Evolutionary conservation across 805 yeast genomes (phyloP).

Genomic region (Ogataea siamensis): DNA sequence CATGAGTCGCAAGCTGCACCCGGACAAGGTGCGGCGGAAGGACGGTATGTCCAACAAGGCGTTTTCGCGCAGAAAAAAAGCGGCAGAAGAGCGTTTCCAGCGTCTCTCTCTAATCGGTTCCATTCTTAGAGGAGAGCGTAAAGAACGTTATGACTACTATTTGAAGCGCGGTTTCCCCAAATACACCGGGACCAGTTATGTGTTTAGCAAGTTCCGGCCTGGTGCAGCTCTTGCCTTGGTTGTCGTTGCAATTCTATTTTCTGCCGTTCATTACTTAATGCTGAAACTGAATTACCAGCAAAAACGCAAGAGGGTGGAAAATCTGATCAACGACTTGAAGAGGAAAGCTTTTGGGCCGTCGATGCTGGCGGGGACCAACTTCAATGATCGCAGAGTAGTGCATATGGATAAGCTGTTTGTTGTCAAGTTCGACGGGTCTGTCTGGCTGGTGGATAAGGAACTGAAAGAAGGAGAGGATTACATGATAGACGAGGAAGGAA

Average conservation of each 20-base stretch:
- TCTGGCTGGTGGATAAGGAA: constrained; percentile 49
- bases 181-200: constrained; percentile 66
- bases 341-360: constrained; percentile 52
- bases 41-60: constrained; percentile 35
- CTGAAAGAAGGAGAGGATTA: constrained; percentile 24
- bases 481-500: constrained; percentile 22
- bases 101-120: constrained; percentile 73
- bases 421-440: constrained; percentile 56
- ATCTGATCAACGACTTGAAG: constrained; percentile 49
- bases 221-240: constrained; percentile 50
- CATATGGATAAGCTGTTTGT: constrained; percentile 50
- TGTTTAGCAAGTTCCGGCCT: constrained; percentile 67
- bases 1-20: constrained; percentile 72
- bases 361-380: constrained; percentile 33
- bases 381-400: constrained; percentile 42
- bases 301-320: constrained; percentile 53
- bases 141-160: constrained; percentile 82
- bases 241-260: constrained; percentile 49
- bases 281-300: constrained; percentile 53
- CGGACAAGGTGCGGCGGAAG: constrained; percentile 63
- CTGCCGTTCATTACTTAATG: constrained; percentile 57
- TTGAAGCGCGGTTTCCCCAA: constrained; percentile 81
- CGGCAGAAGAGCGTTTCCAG: constrained; percentile 70
- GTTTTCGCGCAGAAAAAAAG: constrained; percentile 35
- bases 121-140: constrained; percentile 60